Base-by-base conservation (phyloP, 208 protist species). In the Leishmania tarentolae region DNA sequence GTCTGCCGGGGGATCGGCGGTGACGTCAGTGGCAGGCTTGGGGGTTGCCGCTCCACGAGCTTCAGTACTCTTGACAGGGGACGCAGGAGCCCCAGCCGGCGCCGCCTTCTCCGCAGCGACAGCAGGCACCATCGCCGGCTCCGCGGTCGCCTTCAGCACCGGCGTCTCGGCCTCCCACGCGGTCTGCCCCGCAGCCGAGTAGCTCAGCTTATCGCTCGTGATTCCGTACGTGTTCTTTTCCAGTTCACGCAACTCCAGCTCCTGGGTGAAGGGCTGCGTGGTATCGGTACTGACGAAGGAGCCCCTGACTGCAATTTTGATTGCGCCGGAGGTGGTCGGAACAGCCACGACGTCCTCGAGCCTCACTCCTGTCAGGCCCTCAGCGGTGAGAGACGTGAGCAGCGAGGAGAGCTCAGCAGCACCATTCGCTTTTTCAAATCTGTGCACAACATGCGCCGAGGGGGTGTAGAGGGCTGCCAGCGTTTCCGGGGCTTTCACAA, bases 171-270 rank as follows among this genome's bases (percentile, higher is more conserved):
- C 71, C 66, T 40, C 42, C 75, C 50, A 57, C 44, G 65, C 63
- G 40, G 70, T 69, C 44, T 71, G 50, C 9, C n/a, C 74, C 1
- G 53, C 75, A 19, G 72, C 75, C 61, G 73, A 59, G 75, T 80
- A 85, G 46, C 80, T 86, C 42, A 93, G 77, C 65, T 75, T 75
- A 71, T 96, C 93, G 69, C 61, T 59, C n/a, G 86, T 84, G 76
- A 96, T 91, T 59, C 83, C 88, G 85, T 89, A 95, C 61, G 75
- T 86, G 24, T 88, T 85, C 40, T 68, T 57, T 57, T 77, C 59
- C 73, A 90, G 78, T 85, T 96, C 88, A 40, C 82, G 86, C 72
- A 96, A 78, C 72, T 91, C 87, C 69, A 94, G 83, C 74, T 90
- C 87, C 81, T 96, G 91, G 5, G 83, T 87, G 77, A 96, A 96